These are phyloP conservation scores for Spergularia marina DNA, from an alignment of 148 eudicot genomes.

Conservation along the genomic window DNA sequence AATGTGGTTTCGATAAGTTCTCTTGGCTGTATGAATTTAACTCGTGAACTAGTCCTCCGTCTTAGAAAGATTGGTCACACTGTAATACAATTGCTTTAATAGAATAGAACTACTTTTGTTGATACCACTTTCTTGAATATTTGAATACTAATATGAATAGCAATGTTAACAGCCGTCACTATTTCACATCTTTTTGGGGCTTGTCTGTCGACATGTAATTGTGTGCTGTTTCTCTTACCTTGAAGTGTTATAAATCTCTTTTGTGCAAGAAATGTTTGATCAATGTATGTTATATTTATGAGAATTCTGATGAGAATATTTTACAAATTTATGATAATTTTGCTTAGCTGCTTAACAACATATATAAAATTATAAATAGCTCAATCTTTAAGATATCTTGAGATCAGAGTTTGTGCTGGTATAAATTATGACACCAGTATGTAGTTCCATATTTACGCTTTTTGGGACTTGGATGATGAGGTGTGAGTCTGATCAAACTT, in stretches of 20 bases:
- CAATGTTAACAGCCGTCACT: neutral
- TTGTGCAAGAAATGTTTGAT: neutral
- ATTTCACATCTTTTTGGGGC: neutral
- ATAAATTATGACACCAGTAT: neutral
- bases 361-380: neutral
- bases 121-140: neutral
- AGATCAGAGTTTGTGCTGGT: neutral
- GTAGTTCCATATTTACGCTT: neutral
- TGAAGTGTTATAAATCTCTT: too few relatives aligned
- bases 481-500: neutral
- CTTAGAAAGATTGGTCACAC: neutral
- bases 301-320: neutral
- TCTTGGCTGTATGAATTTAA: neutral
- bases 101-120: neutral
- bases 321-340: neutral
- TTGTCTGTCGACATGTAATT: neutral
- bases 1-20: neutral
- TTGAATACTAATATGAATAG: neutral
- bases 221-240: too few relatives aligned
- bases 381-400: neutral
- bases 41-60: neutral
- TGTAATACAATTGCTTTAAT: neutral
- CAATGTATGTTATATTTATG: neutral
- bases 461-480: neutral
- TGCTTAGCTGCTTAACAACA: neutral